A percentile compares a stretch with the other conserved stretches of the same genome.
phyloP scores from a whole-genome alignment of 345 rosid species.

The Lepidium aucheri region DNA sequence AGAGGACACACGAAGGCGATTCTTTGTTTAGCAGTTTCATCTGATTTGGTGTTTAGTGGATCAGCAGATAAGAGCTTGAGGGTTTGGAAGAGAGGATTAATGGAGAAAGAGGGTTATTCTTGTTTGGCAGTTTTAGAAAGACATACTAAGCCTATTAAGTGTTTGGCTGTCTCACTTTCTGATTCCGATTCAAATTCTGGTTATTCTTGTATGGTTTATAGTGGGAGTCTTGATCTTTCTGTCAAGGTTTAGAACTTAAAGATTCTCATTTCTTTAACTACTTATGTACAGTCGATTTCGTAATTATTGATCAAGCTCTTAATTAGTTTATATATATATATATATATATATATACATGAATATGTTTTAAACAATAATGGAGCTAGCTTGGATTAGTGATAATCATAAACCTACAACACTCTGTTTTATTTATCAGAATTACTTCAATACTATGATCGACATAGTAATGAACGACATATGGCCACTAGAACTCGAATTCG shows the following conservation, averaged over 20 bases:
- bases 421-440: too few relatives aligned
- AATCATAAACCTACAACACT: too few relatives aligned
- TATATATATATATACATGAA: too few relatives aligned
- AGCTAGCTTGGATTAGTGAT: too few relatives aligned
- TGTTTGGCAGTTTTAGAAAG: constrained; percentile 58
- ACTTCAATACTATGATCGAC: too few relatives aligned
- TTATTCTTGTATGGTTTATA: constrained; percentile 38
- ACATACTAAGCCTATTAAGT: constrained; percentile 60
- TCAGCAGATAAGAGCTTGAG: constrained; percentile 61
- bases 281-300: not conserved
- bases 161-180: constrained; percentile 32
- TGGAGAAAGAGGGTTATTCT: constrained; percentile 31
- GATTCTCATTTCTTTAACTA: constrained; percentile 17
- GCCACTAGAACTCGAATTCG: too few relatives aligned
- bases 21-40: constrained; percentile 47
- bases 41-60: constrained; percentile 57
- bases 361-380: too few relatives aligned
- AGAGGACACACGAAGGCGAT: constrained; percentile 66
- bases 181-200: constrained; percentile 9
- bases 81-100: constrained; percentile 48
- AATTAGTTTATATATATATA: not conserved
- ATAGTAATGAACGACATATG: too few relatives aligned
- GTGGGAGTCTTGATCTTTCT: constrained; percentile 63
- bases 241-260: constrained; percentile 44
- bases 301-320: not conserved